Evolutionary conservation across 2,329 filamentous ascomycete genomes (phyloP).

Genomic region (Aspergillus brasiliensis): DNA sequence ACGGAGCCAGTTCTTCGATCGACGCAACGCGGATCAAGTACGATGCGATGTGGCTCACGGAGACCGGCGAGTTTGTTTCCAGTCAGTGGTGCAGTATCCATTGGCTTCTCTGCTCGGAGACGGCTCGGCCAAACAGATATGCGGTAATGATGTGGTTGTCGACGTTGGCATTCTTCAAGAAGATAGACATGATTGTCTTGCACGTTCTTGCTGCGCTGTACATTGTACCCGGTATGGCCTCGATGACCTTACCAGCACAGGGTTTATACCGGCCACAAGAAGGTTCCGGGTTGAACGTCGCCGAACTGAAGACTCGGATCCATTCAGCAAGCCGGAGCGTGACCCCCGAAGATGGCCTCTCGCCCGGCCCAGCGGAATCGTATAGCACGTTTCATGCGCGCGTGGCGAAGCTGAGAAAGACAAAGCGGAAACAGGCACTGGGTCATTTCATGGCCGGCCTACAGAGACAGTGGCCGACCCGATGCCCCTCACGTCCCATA

Average conservation of each 20-base stretch:
- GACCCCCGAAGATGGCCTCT: conserved; percentile 16
- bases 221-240: conserved; percentile 11
- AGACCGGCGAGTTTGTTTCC: conserved; percentile 16
- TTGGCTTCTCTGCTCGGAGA: conserved; percentile 15
- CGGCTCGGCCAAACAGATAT: conserved; percentile 19
- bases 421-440: conserved; percentile 8
- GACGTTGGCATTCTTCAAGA: conserved; percentile 27
- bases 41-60: conserved; percentile 18
- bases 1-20: conserved; percentile 5
- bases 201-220: conserved; percentile 23
- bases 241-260: conserved; percentile 12
- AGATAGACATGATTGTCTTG: conserved; percentile 26
- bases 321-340: neutral
- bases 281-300: conserved; percentile 1
- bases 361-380: conserved; percentile 3
- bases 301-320: conserved; percentile 2
- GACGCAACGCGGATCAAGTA: conserved; percentile 10
- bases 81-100: conserved; percentile 25
- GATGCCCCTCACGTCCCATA: conserved; percentile 18
- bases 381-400: conserved; percentile 13
- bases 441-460: conserved; percentile 13
- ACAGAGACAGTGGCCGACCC: conserved; percentile 19
- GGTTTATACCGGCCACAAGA: conserved; percentile 10
- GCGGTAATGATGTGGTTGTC: conserved; percentile 34
- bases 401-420: conserved; percentile 3